phyloP scores from a whole-genome alignment of 106 monocot species.

The Allium fistulosum region DNA sequence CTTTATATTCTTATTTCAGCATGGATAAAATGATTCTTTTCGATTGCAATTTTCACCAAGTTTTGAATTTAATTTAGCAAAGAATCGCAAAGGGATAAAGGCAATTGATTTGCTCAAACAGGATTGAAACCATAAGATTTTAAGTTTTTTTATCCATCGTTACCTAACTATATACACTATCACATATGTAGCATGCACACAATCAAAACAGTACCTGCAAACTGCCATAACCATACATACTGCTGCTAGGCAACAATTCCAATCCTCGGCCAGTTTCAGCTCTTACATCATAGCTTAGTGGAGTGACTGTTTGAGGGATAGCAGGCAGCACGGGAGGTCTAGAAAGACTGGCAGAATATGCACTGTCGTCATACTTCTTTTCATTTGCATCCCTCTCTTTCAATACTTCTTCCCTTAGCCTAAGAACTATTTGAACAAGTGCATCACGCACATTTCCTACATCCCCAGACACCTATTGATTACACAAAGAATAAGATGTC shows the following conservation, averaged over 20 bases:
- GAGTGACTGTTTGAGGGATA: slow-evolving; percentile 19
- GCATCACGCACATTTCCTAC: slow-evolving; percentile 60
- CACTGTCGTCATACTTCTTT: slow-evolving; percentile 27
- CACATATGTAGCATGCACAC: too few relatives aligned
- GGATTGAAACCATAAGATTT: too few relatives aligned
- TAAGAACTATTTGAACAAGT: slow-evolving; percentile 66
- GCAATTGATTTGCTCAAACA: too few relatives aligned
- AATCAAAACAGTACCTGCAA: slow-evolving; percentile 39
- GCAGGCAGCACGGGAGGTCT: slow-evolving; percentile 32
- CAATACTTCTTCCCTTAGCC: slow-evolving; percentile 73
- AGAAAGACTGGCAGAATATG: slow-evolving; percentile 34
- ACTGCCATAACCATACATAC: slow-evolving; percentile 52
- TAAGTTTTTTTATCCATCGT: too few relatives aligned
- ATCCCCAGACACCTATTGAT: slow-evolving; percentile 68
- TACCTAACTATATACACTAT: too few relatives aligned
- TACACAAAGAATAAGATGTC: not conserved
- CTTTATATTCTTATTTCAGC: too few relatives aligned
- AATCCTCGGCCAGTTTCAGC: slow-evolving; percentile 47
- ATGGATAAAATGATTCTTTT: too few relatives aligned
- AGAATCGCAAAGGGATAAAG: too few relatives aligned
- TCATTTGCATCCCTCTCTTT: slow-evolving; percentile 47
- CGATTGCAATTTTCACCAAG: too few relatives aligned
- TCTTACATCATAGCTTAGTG: slow-evolving; percentile 53
- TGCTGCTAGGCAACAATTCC: slow-evolving; percentile 36
- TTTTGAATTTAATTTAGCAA: too few relatives aligned